Evolutionary conservation across 768 basidiomycete species (phyloP).

Genomic region (Mycena olivaceomarginata): DNA sequence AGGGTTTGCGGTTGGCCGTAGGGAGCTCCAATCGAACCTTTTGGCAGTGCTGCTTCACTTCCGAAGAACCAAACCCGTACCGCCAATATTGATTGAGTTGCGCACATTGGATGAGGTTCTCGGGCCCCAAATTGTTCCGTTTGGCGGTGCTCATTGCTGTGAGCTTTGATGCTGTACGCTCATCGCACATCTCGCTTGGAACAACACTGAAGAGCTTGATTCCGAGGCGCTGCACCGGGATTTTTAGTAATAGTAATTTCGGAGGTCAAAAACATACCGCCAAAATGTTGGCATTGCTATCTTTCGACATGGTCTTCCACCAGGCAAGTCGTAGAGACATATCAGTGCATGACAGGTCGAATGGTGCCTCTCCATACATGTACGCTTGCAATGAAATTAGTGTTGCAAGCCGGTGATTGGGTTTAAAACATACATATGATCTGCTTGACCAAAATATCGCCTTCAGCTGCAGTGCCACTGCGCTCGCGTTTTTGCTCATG

Average conservation of each 20-base stretch:
- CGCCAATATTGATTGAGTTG: conserved; percentile 32
- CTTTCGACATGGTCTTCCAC: conserved; percentile 20
- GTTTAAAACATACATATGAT: conserved; percentile 1
- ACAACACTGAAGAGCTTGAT: too few relatives aligned
- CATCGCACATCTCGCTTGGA: too few relatives aligned
- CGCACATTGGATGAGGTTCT: conserved; percentile 11
- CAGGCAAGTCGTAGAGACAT: conserved; percentile 1
- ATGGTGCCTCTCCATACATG: conserved; percentile 26
- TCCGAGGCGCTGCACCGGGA: conserved; percentile 8
- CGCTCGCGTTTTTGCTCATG: conserved; percentile 9
- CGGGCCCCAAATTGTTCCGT: conserved; percentile 10
- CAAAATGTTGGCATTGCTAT: conserved; percentile 13
- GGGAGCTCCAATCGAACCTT: conserved; percentile 29
- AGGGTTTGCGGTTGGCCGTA: neutral
- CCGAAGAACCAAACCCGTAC: conserved; percentile 9
- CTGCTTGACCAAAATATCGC: conserved; percentile 4
- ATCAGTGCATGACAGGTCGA: neutral
- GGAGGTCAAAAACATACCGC: neutral
- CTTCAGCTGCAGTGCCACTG: neutral
- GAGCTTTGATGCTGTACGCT: conserved; percentile 26
- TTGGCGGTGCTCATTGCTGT: conserved; percentile 16
- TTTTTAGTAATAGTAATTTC: neutral
- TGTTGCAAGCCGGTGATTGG: neutral
- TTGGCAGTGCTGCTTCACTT: conserved; percentile 3
- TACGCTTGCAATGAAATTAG: neutral